Evolutionary conservation across 169 alveolate genomes (phyloP).

Genomic region (Plasmodium sp.): DNA sequence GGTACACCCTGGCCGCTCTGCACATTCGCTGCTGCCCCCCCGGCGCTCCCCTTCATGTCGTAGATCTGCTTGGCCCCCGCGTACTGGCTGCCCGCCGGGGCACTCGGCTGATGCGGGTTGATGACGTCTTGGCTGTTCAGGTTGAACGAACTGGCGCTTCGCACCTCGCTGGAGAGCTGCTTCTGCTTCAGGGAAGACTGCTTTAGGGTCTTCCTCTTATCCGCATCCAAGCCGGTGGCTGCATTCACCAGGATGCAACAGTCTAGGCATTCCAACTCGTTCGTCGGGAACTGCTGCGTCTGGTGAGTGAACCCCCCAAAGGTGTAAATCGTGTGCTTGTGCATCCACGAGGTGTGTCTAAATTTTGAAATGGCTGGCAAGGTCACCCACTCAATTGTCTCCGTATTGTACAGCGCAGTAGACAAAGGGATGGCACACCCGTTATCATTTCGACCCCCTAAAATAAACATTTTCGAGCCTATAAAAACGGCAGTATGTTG

Average conservation of each 20-base stretch:
- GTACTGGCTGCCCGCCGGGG: slow-evolving; percentile 1
- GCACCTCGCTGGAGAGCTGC: not conserved
- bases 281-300: slow-evolving; percentile 94
- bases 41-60: not conserved
- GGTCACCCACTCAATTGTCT: slow-evolving; percentile 95
- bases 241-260: slow-evolving; percentile 75
- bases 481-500: slow-evolving; percentile 92
- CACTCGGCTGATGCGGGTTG: not conserved
- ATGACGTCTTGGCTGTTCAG: slow-evolving; percentile 52
- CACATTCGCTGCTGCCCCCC: not conserved
- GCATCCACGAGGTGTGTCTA: slow-evolving; percentile 94
- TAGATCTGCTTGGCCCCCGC: not conserved
- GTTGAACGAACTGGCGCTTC: slow-evolving; percentile 20
- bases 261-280: slow-evolving; percentile 85
- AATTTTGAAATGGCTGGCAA: slow-evolving; percentile 92
- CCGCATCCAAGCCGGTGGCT: slow-evolving; percentile 25
- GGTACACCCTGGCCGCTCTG: not conserved
- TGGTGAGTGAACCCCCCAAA: slow-evolving; percentile 98
- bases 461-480: slow-evolving; percentile 92
- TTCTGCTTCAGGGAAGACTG: slow-evolving; percentile 67
- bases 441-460: slow-evolving; percentile 97
- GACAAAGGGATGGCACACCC: slow-evolving; percentile 90
- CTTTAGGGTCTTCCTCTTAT: slow-evolving; percentile 30
- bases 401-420: slow-evolving; percentile 96
- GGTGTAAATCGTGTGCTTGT: slow-evolving; percentile 89